Conservation (phyloP, 441 rosid genomes). For the Jatropha multifida region DNA sequence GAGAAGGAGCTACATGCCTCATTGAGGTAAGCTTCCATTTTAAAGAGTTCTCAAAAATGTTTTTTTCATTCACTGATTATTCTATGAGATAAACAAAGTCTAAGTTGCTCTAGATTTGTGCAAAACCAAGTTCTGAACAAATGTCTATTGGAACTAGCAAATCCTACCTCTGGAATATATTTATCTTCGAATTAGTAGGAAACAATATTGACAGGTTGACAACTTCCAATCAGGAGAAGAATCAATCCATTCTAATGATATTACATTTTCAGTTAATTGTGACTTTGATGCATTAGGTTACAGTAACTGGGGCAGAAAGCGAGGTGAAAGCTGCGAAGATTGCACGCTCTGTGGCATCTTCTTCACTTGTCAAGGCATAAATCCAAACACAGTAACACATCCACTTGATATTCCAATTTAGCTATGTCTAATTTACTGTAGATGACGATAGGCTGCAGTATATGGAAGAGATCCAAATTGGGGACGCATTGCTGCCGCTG, state of each 20-base stretch:
- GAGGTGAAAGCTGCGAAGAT: slow-evolving; percentile 83
- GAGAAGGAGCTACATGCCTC: slow-evolving; percentile 97
- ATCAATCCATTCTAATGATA: background rate
- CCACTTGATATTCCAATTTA: slow-evolving; percentile 22
- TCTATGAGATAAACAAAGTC: background rate
- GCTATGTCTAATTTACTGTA: slow-evolving; percentile 23
- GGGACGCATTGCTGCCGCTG: slow-evolving; percentile 98
- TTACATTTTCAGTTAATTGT: slow-evolving; percentile 18
- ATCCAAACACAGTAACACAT: slow-evolving; percentile 10
- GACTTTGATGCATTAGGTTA: slow-evolving; percentile 46
- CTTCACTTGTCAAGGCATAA: slow-evolving; percentile 88
- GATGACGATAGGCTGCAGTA: slow-evolving; percentile 69
- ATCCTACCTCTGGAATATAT: background rate
- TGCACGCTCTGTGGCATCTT: slow-evolving; percentile 92
- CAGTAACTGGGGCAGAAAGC: slow-evolving; percentile 56
- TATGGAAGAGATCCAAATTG: slow-evolving; percentile 97
- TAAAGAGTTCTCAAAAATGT: background rate
- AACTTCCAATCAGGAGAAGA: background rate
- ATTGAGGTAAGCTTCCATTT: slow-evolving; percentile 62
- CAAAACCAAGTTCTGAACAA: background rate
- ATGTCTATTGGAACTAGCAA: background rate
- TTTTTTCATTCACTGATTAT: background rate
- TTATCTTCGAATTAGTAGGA: background rate
- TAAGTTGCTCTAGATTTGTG: background rate
- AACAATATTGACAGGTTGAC: background rate